Base-by-base conservation (phyloP, 2,329 filamentous ascomycete species). In the Diaporthe citrichinensis region DNA sequence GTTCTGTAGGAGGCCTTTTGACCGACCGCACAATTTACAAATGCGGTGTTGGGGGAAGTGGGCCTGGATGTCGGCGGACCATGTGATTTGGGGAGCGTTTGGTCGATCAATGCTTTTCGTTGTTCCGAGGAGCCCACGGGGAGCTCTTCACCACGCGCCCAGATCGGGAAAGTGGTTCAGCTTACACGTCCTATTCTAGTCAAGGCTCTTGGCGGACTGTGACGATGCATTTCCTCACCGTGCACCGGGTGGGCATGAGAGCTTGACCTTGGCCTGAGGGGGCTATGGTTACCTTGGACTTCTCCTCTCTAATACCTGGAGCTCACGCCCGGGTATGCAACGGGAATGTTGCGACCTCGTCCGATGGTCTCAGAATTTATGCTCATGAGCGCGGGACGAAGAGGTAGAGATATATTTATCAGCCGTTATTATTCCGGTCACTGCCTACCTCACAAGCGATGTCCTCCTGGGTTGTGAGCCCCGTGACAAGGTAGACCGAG, bases 71-170 rank as follows among this genome's bases (percentile, higher is more conserved):
- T 65, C 25, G 39, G 61, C 41, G 41, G 25, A 28, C 36, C 41
- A 34, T 31, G 59, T 62, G 59, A 23, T 28, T 44, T n/a, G n/a
- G 59, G 34, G 36, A 61, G 36, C 36, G 12, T n/a, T 34, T 44
- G 7, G 61, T 34, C 41, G 34, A 55, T 69, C 49, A 53, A 53
- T n/a, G 4, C 17, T 53, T 39, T 34, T 68, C 65, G 31, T 39
- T 39, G 65, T 53, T 53, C 46, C 46, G 46, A 55, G 65, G 65
- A 69, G 34, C 65, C 65, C 49, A 69, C 25, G 49, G n/a, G 39
- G 17, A 28, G 7, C n/a, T 20, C 15, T 17, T 41, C 31, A 31
- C 7, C 34, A 55, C 17, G 15, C 7, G 25, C n/a, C 31, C 23
- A 25, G 14, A n/a, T 39, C 28, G 8, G 65, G 49, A n/a, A 55